These are phyloP conservation scores for Tuber borchii DNA, from an alignment of 495 filamentous ascomycete genomes.

Conservation along the genomic window DNA sequence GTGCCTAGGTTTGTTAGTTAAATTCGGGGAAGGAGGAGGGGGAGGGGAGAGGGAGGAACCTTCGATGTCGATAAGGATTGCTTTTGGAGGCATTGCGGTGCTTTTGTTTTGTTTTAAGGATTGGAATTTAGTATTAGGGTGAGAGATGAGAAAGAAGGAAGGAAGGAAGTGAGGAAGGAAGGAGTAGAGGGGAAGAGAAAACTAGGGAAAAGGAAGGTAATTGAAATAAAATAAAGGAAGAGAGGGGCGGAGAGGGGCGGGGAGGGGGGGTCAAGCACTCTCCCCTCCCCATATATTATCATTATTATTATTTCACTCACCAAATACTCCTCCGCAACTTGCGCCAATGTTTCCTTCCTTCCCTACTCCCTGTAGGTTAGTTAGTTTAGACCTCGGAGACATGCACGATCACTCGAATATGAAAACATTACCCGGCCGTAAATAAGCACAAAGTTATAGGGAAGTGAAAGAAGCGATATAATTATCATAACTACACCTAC, in stretches of 20 bases:
- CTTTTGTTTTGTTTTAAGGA: neutral
- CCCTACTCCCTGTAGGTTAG: neutral
- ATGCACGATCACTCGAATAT: neutral
- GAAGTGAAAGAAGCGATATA: neutral
- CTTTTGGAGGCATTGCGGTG: neutral
- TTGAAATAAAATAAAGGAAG: too few species aligned
- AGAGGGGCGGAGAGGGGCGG: neutral
- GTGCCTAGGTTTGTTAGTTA: neutral
- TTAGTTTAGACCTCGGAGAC: neutral
- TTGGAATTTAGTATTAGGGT: neutral
- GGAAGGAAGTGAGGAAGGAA: neutral
- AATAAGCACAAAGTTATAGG: neutral
- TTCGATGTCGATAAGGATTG: conserved; percentile 1
- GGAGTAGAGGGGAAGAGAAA: neutral
- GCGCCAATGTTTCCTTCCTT: neutral
- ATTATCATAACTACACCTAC: neutral
- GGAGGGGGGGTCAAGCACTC: neutral
- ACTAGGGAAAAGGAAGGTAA: neutral
- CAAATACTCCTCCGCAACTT: neutral
- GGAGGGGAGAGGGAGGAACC: neutral
- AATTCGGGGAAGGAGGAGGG: neutral
- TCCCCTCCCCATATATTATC: neutral
- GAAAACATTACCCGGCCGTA: neutral
- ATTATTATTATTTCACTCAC: neutral
- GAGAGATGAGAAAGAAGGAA: neutral